Base-by-base conservation (phyloP, 306 rosid species). In the Gastrolobium bilobum region DNA sequence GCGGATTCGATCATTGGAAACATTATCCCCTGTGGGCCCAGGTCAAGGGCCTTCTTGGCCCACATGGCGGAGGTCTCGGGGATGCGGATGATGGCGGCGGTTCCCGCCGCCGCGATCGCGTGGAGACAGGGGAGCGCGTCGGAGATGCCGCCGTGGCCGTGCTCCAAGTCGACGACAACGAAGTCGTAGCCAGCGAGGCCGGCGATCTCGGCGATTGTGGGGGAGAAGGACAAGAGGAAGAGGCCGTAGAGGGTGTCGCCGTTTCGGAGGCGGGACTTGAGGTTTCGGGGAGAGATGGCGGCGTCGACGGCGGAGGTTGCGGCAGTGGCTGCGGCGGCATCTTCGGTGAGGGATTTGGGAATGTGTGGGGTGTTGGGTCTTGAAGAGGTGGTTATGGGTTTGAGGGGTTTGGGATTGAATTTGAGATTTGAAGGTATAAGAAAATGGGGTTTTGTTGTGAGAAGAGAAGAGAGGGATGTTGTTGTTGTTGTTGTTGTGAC, bases 21-120 rank as follows among this genome's bases (percentile, higher is more conserved):
- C 97, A 93, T 93, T 44, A 93, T 82, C 1, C 98, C 98, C 38
- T 91, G 90, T 0, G 98, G 98, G 40, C 98, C 97, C n/a, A 93
- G 77, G 78, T 93, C 98, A 10, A 93, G 92, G 33, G 97, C 93
- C 8, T 91, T 94, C 66, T 92, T 94, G 33, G 94, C 90, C 97
- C 99, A 94, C 1, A 89, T 26, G 7, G 97, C 81, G 20, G 89
- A 81, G 38, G 83, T 72, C 39, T 93, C 94, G 0, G 97, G 98
- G 2, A 94, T 44, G 1, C 99, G 91, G 81, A 89, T 76, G 13
- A 94, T 77, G 11, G 97, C 90, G 0, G 94, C 90, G 2, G 97
- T 88, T 9, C 77, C 71, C 7, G 94, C 26, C 9, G 97, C 94
- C 7, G 97, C 91, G n/a, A 92, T 88, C 11, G 97, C 95, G 54